Evolutionary conservation across 1,284 basidiomycete genomes (phyloP).

Genomic region (Schizopora paradoxa): DNA sequence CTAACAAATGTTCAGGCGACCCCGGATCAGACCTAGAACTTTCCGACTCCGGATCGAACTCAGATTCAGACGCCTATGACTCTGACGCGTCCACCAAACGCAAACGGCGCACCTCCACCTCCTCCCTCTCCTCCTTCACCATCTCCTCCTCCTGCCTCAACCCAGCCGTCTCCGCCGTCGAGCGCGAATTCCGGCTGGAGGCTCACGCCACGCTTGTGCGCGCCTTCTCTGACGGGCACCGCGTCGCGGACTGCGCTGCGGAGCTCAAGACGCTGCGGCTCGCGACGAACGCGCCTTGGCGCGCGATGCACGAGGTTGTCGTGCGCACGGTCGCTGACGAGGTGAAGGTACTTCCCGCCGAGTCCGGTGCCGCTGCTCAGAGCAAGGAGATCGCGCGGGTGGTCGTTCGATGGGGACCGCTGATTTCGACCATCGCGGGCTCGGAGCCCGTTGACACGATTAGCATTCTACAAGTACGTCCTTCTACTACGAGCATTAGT

Average conservation of each 20-base stretch:
- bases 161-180: conserved; percentile 29
- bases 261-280: conserved; percentile 92
- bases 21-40: conserved; percentile 51
- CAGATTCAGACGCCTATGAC: conserved; percentile 31
- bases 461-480: conserved; percentile 58
- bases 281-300: conserved; percentile 84
- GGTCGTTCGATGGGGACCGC: conserved; percentile 62
- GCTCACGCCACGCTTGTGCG: conserved; percentile 79
- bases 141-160: conserved; percentile 30
- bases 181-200: conserved; percentile 73
- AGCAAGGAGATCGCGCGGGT: conserved; percentile 55
- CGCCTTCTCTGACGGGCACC: conserved; percentile 87
- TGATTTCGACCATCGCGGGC: conserved; percentile 72
- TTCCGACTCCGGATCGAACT: conserved; percentile 51
- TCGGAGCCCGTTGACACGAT: conserved; percentile 72
- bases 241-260: conserved; percentile 86
- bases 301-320: conserved; percentile 74
- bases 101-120: conserved; percentile 39
- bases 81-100: conserved; percentile 28
- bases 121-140: conserved; percentile 32
- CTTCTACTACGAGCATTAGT: neutral
- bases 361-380: conserved; percentile 47
- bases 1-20: conserved; percentile 42
- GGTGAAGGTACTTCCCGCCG: conserved; percentile 44
- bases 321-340: conserved; percentile 67